Evolutionary conservation across 805 yeast species (phyloP).

Genomic region (Torulaspora gathmanii): DNA sequence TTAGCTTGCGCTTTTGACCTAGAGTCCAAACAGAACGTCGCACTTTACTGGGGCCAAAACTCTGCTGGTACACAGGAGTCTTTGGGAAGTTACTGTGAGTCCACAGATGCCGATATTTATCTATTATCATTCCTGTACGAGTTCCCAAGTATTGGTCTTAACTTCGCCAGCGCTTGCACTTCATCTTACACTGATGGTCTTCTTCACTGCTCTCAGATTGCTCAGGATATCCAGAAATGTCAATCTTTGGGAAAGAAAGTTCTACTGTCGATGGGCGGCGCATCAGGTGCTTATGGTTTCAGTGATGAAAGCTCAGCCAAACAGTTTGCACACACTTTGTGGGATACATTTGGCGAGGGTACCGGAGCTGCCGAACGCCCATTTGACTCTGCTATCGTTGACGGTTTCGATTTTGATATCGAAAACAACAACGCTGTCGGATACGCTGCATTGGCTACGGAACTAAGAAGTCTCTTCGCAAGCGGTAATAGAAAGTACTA

Average conservation of each 20-base stretch:
- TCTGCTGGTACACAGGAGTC: constrained; percentile 56
- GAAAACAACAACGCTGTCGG: constrained; percentile 64
- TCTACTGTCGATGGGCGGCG: constrained; percentile 71
- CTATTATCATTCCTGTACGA: constrained; percentile 63
- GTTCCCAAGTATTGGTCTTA: constrained; percentile 52
- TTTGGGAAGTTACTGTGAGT: constrained; percentile 55
- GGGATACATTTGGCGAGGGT: constrained; percentile 63
- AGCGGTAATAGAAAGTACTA: constrained; percentile 58
- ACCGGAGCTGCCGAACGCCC: constrained; percentile 51
- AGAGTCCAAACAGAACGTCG: constrained; percentile 53
- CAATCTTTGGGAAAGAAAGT: constrained; percentile 76
- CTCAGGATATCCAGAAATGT: constrained; percentile 65
- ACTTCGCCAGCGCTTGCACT: constrained; percentile 54
- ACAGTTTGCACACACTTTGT: constrained; percentile 52
- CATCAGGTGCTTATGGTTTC: constrained; percentile 78
- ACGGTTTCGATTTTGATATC: constrained; percentile 91
- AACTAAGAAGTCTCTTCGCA: constrained; percentile 49
- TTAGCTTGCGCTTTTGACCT: constrained; percentile 33
- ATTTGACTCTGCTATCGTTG: constrained; percentile 71
- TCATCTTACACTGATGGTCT: constrained; percentile 39
- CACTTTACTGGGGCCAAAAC: constrained; percentile 86
- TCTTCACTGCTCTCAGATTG: constrained; percentile 51
- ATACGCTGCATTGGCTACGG: constrained; percentile 56
- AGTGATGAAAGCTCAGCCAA: constrained; percentile 74
- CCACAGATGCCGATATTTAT: constrained; percentile 65